Conservation (phyloP, 2,329 filamentous ascomycete genomes). For the Beauveria bassiana region DNA sequence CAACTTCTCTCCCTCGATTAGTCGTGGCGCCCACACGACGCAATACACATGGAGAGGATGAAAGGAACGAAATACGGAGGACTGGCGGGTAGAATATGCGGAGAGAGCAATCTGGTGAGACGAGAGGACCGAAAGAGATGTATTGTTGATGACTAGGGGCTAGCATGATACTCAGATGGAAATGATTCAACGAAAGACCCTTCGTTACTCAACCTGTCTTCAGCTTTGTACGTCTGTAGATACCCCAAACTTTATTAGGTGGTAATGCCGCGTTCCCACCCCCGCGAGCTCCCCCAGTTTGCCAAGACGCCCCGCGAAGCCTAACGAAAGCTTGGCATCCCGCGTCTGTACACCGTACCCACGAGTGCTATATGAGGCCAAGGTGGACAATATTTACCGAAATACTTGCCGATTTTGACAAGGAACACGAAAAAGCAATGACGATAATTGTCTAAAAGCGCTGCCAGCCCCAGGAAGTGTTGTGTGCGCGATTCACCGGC, state of each 20-base stretch:
- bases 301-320: background rate
- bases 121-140: too few species aligned
- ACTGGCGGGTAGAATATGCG: too few species aligned
- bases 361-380: background rate
- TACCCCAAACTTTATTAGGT: too few species aligned
- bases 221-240: too few species aligned
- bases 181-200: too few species aligned
- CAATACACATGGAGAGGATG: background rate
- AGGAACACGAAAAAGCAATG: background rate
- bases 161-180: too few species aligned
- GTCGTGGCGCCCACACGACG: background rate
- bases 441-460: background rate
- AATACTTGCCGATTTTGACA: too few species aligned
- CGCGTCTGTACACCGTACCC: background rate
- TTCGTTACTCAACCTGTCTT: too few species aligned
- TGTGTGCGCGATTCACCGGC: too few species aligned
- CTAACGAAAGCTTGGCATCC: background rate
- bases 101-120: too few species aligned
- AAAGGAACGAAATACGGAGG: fast-evolving
- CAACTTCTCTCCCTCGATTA: background rate
- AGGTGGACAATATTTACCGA: background rate
- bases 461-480: background rate
- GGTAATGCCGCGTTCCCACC: too few species aligned
- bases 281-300: background rate
- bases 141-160: too few species aligned